Conservation (phyloP, 345 rosid genomes). For the Conringia planisiliqua region DNA sequence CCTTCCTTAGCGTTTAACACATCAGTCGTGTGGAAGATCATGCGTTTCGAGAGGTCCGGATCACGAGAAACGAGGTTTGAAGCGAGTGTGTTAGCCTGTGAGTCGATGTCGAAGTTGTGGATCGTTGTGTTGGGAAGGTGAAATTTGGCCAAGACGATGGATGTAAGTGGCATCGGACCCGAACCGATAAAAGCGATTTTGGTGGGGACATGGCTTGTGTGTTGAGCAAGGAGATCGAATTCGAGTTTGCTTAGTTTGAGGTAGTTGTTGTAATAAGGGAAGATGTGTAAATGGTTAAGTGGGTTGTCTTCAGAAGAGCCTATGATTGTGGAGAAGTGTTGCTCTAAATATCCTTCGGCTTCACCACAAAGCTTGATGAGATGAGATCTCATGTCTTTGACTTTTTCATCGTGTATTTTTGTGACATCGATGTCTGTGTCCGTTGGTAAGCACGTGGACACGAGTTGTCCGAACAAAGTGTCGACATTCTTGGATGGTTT, state of each 20-base stretch:
- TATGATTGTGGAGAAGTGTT: slow-evolving; percentile 65
- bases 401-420: slow-evolving; percentile 42
- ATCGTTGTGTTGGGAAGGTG: slow-evolving; percentile 55
- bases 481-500: slow-evolving; percentile 87
- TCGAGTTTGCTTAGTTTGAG: slow-evolving; percentile 82
- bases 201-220: slow-evolving; percentile 37
- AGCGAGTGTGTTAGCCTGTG: slow-evolving; percentile 61
- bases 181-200: slow-evolving; percentile 82
- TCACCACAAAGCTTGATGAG: slow-evolving; percentile 74
- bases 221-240: slow-evolving; percentile 48
- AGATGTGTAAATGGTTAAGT: slow-evolving; percentile 54
- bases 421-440: slow-evolving; percentile 59
- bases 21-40: slow-evolving; percentile 66
- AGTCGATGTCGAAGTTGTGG: slow-evolving; percentile 82
- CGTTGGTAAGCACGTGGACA: slow-evolving; percentile 74
- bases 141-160: slow-evolving; percentile 70
- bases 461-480: slow-evolving; percentile 83
- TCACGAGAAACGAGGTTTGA: slow-evolving; percentile 46
- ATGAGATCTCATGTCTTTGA: slow-evolving; percentile 66
- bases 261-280: slow-evolving; percentile 83
- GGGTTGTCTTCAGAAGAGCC: slow-evolving; percentile 67
- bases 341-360: slow-evolving; percentile 72
- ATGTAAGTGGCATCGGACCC: slow-evolving; percentile 84
- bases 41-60: slow-evolving; percentile 53
- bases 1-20: slow-evolving; percentile 47